Conservation (phyloP, 1,284 basidiomycete species). For the Termitomyces sp. region DNA sequence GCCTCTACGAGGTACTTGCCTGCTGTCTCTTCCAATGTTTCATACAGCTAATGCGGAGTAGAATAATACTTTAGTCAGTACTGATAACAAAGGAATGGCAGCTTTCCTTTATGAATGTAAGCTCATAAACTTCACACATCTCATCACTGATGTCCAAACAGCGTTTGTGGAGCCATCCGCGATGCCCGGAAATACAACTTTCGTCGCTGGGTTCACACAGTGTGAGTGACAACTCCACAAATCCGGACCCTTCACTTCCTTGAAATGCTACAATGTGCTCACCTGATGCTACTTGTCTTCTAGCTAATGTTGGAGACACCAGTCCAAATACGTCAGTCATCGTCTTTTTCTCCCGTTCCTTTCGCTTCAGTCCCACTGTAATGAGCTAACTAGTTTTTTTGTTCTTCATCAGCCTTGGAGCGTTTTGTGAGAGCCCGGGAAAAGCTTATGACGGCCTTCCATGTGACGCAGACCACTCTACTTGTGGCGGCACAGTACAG, state of each 20-base stretch:
- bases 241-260: background rate
- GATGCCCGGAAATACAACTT: conserved; percentile 65
- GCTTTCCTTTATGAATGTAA: conserved; percentile 70
- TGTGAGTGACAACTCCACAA: conserved; percentile 33
- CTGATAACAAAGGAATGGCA: conserved; percentile 82
- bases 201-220: conserved; percentile 75
- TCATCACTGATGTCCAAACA: conserved; percentile 22
- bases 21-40: background rate
- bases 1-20: conserved; percentile 57
- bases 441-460: conserved; percentile 57
- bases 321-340: conserved; percentile 67
- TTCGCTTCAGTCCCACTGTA: conserved; percentile 5
- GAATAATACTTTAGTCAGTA: conserved; percentile 76
- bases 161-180: conserved; percentile 56
- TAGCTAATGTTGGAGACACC: conserved; percentile 75
- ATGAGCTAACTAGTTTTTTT: background rate
- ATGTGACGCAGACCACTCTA: conserved; percentile 65
- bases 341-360: background rate
- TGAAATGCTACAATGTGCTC: background rate
- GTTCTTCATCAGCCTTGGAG: conserved; percentile 45
- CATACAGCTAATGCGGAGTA: conserved; percentile 22
- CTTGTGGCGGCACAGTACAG: conserved; percentile 64
- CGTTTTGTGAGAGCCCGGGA: conserved; percentile 74
- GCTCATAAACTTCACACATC: background rate
- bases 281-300: conserved; percentile 5